Base-by-base conservation (phyloP, 169 alveolate species). In the Ichthyophthirius multifiliis region DNA sequence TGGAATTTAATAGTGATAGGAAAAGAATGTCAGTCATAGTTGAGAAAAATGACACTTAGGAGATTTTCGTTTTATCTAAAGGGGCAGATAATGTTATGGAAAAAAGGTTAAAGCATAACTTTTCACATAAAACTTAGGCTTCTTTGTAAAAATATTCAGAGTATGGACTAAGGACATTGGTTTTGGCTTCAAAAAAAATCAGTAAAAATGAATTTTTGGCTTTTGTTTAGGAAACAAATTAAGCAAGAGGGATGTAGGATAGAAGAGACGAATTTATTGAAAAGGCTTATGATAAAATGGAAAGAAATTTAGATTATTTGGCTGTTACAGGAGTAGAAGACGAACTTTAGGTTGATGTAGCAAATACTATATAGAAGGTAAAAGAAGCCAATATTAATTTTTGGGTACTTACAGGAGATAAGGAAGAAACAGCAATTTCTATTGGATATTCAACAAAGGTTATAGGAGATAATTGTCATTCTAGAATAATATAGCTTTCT, bases 1-100 rank as follows among this genome's bases (percentile, higher is more conserved):
- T 97, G 34, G 94, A 97, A 45, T 98, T 97, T 83, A 98, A 97
- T 65, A 91, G 96, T 74, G 95, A 93, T 74, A 89, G 99, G 55
- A 97, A 97, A 89, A 92, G 99, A 82, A 97, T 97, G 99, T 93
- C 98, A 30, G 98, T 97, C n/a, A 93, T 98, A 44, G 96, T 97
- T 1, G 75, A 94, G 80, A 80, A 83, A 35, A 30, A 39, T 86
- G 83, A 85, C 62, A 30, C 23, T 13, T 34, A 44, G 43, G 46
- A 83, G 7, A 64, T 45, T 27, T 27, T 75, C n/a, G n/a, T 89
- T 45, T 82, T 67, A 30, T 74, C 86, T 3, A 95, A 89, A 85
- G 98, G 98, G 1, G 94, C 92, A 65, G 95, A 97, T 92, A 47
- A 89, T 77, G 89, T 84, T 43, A 79, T 92, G 41, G 78, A 93